Conservation (phyloP, 495 filamentous ascomycete species). For the Glarea lozoyensis region DNA sequence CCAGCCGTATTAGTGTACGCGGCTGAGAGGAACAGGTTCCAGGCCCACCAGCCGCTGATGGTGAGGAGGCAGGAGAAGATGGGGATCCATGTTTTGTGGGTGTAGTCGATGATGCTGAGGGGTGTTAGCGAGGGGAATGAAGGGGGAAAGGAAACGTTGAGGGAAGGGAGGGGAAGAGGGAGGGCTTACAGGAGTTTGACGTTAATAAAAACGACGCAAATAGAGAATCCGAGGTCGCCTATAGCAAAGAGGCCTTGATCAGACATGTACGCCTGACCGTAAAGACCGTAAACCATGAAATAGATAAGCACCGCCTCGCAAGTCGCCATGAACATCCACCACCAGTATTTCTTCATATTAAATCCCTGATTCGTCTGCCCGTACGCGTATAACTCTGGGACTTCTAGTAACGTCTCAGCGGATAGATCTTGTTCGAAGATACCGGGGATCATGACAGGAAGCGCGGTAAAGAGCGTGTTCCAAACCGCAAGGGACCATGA, state of each 20-base stretch:
- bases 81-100: constrained; percentile 71
- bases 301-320: constrained; percentile 69
- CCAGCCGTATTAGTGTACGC: constrained; percentile 44
- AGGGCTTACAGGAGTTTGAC: no score
- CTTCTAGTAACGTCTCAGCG: constrained; percentile 72
- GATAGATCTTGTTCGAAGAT: constrained; percentile 81
- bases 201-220: constrained; percentile 70
- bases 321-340: constrained; percentile 71
- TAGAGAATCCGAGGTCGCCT: constrained; percentile 66
- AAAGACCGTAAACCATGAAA: constrained; percentile 64
- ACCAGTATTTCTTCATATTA: constrained; percentile 61
- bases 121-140: no score
- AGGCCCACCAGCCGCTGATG: constrained; percentile 74
- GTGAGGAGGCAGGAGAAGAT: constrained; percentile 50
- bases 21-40: constrained; percentile 67
- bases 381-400: constrained; percentile 80
- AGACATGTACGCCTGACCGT: constrained; percentile 50
- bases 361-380: constrained; percentile 72
- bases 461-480: constrained; percentile 84
- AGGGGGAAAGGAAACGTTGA: no score
- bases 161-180: no score
- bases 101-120: constrained; percentile 60
- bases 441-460: constrained; percentile 77
- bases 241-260: constrained; percentile 70
- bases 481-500: constrained; percentile 77